phyloP scores from a whole-genome alignment of 2,329 filamentous ascomycete genomes.

The Neodidymelliopsis sp. region DNA sequence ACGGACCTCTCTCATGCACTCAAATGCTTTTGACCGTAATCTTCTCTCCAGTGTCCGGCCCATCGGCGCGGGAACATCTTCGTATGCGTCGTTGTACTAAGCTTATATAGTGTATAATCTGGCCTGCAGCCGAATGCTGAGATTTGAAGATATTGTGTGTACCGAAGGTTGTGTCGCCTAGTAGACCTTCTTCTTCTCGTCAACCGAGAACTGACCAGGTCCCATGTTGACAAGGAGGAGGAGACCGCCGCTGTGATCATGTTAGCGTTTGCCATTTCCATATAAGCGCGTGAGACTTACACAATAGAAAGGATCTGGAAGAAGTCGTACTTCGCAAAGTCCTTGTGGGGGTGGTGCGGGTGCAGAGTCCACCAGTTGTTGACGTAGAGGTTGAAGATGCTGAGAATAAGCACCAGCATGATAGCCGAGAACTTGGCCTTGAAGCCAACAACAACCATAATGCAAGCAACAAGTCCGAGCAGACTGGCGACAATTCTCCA shows the following conservation, averaged over 20 bases:
- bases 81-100: conserved; percentile 21
- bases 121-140: conserved; percentile 15
- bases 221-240: conserved; percentile 98
- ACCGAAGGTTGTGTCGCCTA: conserved; percentile 52
- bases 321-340: conserved; percentile 99
- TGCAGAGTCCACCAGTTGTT: conserved; percentile 99
- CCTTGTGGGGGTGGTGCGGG: conserved; percentile 98
- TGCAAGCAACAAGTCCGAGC: conserved; percentile 86
- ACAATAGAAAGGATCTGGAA: conserved; percentile 99
- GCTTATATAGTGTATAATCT: conserved; percentile 18
- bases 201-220: conserved; percentile 95
- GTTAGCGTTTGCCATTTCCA: conserved; percentile 25
- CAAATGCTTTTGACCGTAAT: conserved; percentile 17
- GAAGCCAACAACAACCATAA: conserved; percentile 99
- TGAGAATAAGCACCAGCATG: conserved; percentile 91
- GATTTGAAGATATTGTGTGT: conserved; percentile 14
- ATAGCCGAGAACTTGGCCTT: conserved; percentile 99
- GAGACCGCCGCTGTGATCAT: conserved; percentile 73
- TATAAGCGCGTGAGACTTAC: conserved; percentile 54
- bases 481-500: conserved; percentile 85
- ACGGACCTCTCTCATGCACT: conserved; percentile 25
- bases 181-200: conserved; percentile 99
- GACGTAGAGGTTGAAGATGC: conserved; percentile 94
- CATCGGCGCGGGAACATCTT: conserved; percentile 10
- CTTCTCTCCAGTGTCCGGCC: conserved; percentile 1